phyloP scores from a whole-genome alignment of 768 basidiomycete species.

The Amyloporia xantha region DNA sequence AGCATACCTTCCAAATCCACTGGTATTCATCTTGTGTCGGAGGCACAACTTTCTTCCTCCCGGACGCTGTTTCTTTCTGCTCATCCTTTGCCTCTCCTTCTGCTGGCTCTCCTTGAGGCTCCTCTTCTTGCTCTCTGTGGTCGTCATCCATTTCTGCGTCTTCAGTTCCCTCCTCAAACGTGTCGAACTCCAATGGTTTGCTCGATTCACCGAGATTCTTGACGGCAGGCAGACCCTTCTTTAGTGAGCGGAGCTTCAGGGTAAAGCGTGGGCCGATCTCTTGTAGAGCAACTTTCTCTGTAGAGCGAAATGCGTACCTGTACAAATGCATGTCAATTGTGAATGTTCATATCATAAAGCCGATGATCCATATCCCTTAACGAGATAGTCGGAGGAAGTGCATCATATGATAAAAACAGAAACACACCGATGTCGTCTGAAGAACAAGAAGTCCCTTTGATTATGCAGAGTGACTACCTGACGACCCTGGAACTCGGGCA shows the following conservation, averaged over 20 bases:
- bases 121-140: constrained; percentile 21
- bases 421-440: constrained; percentile 84
- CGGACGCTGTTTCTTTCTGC: constrained; percentile 1
- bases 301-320: constrained; percentile 88
- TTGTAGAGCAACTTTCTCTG: constrained; percentile 87
- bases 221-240: constrained; percentile 83
- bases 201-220: constrained; percentile 59
- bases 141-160: constrained; percentile 28
- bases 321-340: background rate
- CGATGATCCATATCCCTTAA: no score
- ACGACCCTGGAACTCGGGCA: constrained; percentile 92
- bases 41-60: constrained; percentile 35
- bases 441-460: constrained; percentile 96
- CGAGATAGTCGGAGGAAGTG: no score
- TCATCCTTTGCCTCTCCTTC: constrained; percentile 6
- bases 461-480: constrained; percentile 98
- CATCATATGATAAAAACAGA: background rate
- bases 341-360: constrained; percentile 7
- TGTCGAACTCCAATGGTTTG: constrained; percentile 47
- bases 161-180: constrained; percentile 25
- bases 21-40: constrained; percentile 72
- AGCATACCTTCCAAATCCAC: constrained; percentile 86
- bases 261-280: constrained; percentile 99
- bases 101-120: constrained; percentile 15
- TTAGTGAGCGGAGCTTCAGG: constrained; percentile 83